These are phyloP conservation scores for Pythium phragmiticola DNA, from an alignment of 352 stramenopile genomes.

Conservation along the genomic window DNA sequence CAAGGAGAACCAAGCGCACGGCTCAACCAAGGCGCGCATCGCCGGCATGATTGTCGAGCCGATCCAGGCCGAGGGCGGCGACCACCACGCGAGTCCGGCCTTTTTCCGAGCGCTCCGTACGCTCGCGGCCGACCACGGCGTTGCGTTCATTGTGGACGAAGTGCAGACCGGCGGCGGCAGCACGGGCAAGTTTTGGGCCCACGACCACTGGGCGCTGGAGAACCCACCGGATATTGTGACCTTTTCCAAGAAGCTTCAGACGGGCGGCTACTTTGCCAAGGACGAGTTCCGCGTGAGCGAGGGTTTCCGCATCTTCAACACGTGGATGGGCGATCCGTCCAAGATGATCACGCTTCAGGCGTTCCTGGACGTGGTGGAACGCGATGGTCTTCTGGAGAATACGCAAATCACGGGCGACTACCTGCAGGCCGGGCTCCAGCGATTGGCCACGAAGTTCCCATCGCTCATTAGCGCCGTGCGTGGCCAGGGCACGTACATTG, in stretches of 20 bases:
- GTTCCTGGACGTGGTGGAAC: slow-evolving; percentile 65
- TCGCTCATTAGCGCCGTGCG: slow-evolving; percentile 68
- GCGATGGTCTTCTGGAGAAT: slow-evolving; percentile 66
- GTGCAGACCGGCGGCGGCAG: slow-evolving; percentile 81
- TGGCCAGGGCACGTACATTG: slow-evolving; percentile 76
- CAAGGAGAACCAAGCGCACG: slow-evolving; percentile 36
- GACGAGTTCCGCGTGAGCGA: slow-evolving; percentile 65
- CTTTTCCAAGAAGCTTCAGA: slow-evolving; percentile 88
- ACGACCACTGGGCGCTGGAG: slow-evolving; percentile 77
- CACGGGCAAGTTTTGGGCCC: slow-evolving; percentile 84
- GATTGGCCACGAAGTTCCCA: slow-evolving; percentile 51
- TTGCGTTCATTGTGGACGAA: slow-evolving; percentile 86
- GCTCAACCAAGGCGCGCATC: slow-evolving; percentile 34
- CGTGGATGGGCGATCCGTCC: slow-evolving; percentile 84
- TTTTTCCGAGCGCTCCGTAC: slow-evolving; percentile 68
- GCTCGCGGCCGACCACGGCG: slow-evolving; percentile 52
- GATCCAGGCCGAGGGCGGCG: slow-evolving; percentile 79
- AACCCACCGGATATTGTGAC: slow-evolving; percentile 82
- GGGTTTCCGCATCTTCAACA: slow-evolving; percentile 87
- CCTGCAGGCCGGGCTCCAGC: slow-evolving; percentile 50
- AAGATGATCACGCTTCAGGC: slow-evolving; percentile 84
- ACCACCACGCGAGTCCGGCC: slow-evolving; percentile 69
- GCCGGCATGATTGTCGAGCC: slow-evolving; percentile 82
- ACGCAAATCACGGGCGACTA: slow-evolving; percentile 69
- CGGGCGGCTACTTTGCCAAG: slow-evolving; percentile 81